A percentile compares a stretch with the other conserved stretches of the same genome.
Evolutionary conservation across 805 yeast genomes (phyloP).

Genomic region (Yamadazyma scolyti): DNA sequence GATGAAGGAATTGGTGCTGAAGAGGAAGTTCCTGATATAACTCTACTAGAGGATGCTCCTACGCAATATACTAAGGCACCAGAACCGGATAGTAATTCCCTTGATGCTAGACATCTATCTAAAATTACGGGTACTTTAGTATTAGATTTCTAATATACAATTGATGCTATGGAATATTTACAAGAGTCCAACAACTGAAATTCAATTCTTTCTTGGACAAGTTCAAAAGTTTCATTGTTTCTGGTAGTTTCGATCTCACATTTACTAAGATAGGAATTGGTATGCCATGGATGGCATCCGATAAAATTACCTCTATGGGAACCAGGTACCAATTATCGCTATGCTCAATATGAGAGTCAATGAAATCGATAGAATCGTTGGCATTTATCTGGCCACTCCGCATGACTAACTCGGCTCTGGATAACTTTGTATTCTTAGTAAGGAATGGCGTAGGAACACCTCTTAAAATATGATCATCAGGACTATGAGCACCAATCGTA

Average conservation of each 20-base stretch:
- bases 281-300: slow-evolving; percentile 8
- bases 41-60: slow-evolving; percentile 7
- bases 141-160: slow-evolving; percentile 43
- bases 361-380: slow-evolving; percentile 11
- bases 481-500: slow-evolving; percentile 15
- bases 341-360: slow-evolving; percentile 16
- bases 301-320: slow-evolving; percentile 21
- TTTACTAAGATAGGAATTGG: slow-evolving; percentile 28
- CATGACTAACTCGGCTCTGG: slow-evolving; percentile 28
- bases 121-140: slow-evolving; percentile 55
- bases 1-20: slow-evolving; percentile 12
- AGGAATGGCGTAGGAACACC: slow-evolving; percentile 32
- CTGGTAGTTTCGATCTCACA: slow-evolving; percentile 22
- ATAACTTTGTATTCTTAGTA: slow-evolving; percentile 22
- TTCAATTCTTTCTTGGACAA: slow-evolving; percentile 14
- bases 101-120: slow-evolving; percentile 54
- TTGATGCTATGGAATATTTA: slow-evolving; percentile 1
- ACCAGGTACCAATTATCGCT: slow-evolving; percentile 34
- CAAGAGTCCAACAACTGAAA: slow-evolving; percentile 25
- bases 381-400: slow-evolving; percentile 13
- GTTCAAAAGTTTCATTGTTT: slow-evolving; percentile 12
- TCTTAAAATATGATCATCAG: slow-evolving; percentile 21
- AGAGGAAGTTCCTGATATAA: slow-evolving; percentile 15
- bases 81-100: slow-evolving; percentile 17
- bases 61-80: slow-evolving; percentile 6